A percentile compares a stretch with the other conserved stretches of the same genome.
Conservation (phyloP, 83 land plant species). For the Larix sibirica region DNA sequence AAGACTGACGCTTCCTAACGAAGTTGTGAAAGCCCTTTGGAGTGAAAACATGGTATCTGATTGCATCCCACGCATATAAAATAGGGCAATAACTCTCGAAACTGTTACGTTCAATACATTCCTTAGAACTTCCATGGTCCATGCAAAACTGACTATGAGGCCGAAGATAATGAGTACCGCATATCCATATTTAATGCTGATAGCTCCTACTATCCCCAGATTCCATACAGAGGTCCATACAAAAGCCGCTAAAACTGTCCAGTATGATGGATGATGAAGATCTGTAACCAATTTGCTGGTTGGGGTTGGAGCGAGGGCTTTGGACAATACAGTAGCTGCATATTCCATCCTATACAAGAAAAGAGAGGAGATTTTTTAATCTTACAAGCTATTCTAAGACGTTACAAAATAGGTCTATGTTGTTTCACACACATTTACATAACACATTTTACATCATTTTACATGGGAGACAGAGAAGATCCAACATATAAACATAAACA, state of each 20-base stretch:
- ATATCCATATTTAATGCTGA: slow-evolving; percentile 17
- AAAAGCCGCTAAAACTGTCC: slow-evolving; percentile 26
- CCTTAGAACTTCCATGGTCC: slow-evolving; percentile 65
- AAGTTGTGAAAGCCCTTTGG: slow-evolving; percentile 55
- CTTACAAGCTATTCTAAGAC: background rate
- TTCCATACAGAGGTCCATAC: slow-evolving; percentile 49
- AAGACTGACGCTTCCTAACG: slow-evolving; percentile 77
- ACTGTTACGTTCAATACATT: slow-evolving; percentile 46
- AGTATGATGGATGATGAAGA: slow-evolving; percentile 23
- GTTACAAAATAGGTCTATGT: background rate
- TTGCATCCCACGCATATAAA: slow-evolving; percentile 71
- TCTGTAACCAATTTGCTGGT: background rate
- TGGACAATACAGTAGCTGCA: slow-evolving; percentile 27
- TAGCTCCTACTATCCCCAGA: slow-evolving; percentile 55
- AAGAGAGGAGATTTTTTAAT: background rate
- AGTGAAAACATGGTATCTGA: slow-evolving; percentile 49
- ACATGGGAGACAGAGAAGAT: background rate
- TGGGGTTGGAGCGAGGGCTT: slow-evolving; percentile 13
- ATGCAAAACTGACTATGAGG: slow-evolving; percentile 52
- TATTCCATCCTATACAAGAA: slow-evolving; percentile 22
- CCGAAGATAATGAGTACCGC: slow-evolving; percentile 32
- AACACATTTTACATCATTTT: background rate
- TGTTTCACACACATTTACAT: background rate
- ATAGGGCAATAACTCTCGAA: slow-evolving; percentile 51
- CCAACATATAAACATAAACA: no score